These are phyloP conservation scores for Lactifluus subvellereus DNA, from an alignment of 768 basidiomycete genomes.

Conservation along the genomic window DNA sequence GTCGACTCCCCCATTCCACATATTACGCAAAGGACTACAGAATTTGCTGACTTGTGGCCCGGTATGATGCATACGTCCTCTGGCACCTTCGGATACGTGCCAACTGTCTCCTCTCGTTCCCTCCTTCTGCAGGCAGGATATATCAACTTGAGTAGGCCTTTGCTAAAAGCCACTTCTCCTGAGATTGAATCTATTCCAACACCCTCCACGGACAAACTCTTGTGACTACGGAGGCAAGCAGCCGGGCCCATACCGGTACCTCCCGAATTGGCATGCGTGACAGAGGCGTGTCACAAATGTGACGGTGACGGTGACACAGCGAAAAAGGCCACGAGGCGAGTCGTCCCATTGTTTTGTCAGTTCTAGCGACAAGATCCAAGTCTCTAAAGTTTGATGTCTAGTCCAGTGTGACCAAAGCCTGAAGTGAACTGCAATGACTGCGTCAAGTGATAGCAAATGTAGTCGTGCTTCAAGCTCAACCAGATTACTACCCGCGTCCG, in stretches of 20 bases:
- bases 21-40: not conserved
- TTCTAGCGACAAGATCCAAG: not conserved
- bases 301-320: not conserved
- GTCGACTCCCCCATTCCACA: not conserved
- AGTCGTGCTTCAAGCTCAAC: slow-evolving; percentile 7
- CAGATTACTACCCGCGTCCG: not conserved
- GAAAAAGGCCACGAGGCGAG: not conserved
- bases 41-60: not conserved
- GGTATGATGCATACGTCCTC: not conserved
- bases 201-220: not conserved
- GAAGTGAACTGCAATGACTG: slow-evolving; percentile 6
- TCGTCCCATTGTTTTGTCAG: not conserved
- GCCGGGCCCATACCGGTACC: too few relatives aligned
- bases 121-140: not conserved
- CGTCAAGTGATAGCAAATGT: slow-evolving; percentile 8
- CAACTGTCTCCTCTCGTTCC: not conserved
- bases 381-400: slow-evolving; percentile 1
- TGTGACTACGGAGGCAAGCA: not conserved
- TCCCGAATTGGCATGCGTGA: not conserved
- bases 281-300: too few relatives aligned
- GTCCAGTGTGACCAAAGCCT: slow-evolving; percentile 15
- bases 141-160: not conserved
- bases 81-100: not conserved
- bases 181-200: not conserved
- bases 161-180: not conserved